Evolutionary conservation across 2,329 filamentous ascomycete genomes (phyloP).

Genomic region (Fusarium praegraminearum): DNA sequence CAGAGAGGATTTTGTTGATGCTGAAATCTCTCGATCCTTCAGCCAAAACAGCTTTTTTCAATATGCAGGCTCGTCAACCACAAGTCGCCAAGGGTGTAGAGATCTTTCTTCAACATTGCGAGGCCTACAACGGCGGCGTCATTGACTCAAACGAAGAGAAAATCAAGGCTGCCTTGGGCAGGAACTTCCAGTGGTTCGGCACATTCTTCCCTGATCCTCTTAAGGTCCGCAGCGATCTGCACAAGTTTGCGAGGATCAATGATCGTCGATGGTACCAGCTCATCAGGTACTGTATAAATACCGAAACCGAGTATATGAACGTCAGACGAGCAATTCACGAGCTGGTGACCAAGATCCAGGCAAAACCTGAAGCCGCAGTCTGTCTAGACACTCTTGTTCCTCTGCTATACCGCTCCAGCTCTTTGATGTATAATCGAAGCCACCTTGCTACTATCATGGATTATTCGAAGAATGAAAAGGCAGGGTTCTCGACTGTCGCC

Average conservation of each 20-base stretch:
- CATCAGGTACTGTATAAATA: constrained; percentile 77
- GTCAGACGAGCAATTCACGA: constrained; percentile 92
- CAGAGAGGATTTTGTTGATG: constrained; percentile 85
- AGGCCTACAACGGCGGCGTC: constrained; percentile 89
- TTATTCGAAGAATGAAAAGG: constrained; percentile 84
- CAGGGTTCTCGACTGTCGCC: constrained; percentile 80
- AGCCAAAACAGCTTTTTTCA: constrained; percentile 89
- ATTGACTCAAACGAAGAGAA: constrained; percentile 77
- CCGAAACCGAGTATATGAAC: constrained; percentile 91
- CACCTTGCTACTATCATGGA: constrained; percentile 92
- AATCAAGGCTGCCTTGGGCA: constrained; percentile 77
- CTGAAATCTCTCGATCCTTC: constrained; percentile 81
- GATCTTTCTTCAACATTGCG: constrained; percentile 84
- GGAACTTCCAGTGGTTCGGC: constrained; percentile 78
- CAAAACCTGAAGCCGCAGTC: constrained; percentile 68
- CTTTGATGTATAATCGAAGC: constrained; percentile 92
- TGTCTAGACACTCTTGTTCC: constrained; percentile 84
- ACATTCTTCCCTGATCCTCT: constrained; percentile 81
- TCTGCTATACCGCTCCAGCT: constrained; percentile 84
- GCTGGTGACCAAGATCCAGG: constrained; percentile 82
- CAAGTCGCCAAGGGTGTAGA: constrained; percentile 79
- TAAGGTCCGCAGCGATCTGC: constrained; percentile 80
- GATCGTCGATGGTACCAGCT: constrained; percentile 92
- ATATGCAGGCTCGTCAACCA: constrained; percentile 82
- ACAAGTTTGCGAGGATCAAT: constrained; percentile 91